Percentiles rank a stretch among this genome's conserved stretches.
Conservation (phyloP, 2,329 filamentous ascomycete species). For the Botryotinia calthae region DNA sequence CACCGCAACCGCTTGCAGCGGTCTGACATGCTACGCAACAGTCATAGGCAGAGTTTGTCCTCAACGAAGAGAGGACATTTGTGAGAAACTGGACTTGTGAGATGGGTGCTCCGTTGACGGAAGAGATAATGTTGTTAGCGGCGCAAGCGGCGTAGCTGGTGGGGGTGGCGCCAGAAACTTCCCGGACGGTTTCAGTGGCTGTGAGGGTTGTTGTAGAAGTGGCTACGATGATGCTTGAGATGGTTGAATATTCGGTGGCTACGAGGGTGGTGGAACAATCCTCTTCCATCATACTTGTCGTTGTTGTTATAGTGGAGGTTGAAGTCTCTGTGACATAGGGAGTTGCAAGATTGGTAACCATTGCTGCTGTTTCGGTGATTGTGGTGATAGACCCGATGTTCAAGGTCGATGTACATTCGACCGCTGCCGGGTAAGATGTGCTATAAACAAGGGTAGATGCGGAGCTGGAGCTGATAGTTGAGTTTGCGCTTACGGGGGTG, state of each 20-base stretch:
- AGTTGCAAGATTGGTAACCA: conserved; percentile 1
- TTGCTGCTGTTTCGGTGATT: background rate
- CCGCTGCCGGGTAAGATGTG: background rate
- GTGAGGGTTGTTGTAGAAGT: background rate
- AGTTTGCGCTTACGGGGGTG: background rate
- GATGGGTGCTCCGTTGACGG: background rate
- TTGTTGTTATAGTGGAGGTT: background rate
- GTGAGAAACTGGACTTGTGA: background rate
- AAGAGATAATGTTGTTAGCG: background rate
- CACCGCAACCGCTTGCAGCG: background rate
- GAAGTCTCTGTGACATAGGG: background rate
- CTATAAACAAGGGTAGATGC: background rate
- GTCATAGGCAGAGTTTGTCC: background rate
- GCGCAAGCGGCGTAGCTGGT: background rate
- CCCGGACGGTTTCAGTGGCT: background rate
- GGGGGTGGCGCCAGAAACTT: background rate
- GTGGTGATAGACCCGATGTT: background rate
- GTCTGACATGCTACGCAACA: conserved; percentile 1
- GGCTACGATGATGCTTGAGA: background rate
- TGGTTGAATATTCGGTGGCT: background rate
- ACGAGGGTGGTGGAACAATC: background rate
- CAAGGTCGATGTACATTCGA: background rate
- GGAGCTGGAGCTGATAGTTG: background rate
- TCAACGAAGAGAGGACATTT: background rate
- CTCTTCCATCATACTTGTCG: background rate